A percentile compares a stretch with the other conserved stretches of the same genome.
These are phyloP conservation scores for Cicer yamashitae DNA, from an alignment of 306 rosid genomes.

Conservation along the genomic window DNA sequence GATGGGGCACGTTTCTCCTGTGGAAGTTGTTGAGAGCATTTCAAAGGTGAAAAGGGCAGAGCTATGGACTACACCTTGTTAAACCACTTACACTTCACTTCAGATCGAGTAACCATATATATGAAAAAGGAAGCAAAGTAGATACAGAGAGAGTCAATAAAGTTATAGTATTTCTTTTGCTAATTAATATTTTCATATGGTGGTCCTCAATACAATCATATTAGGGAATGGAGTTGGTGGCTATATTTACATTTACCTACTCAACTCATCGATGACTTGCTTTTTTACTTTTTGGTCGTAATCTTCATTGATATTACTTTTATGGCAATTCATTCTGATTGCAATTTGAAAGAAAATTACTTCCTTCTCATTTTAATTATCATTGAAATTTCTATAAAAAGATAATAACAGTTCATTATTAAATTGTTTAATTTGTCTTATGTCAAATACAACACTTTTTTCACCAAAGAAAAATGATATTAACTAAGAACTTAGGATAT, in stretches of 20 bases:
- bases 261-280: slow-evolving; percentile 29
- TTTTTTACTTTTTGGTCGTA: slow-evolving; percentile 4
- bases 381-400: neutral
- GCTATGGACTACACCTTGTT: slow-evolving; percentile 55
- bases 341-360: neutral
- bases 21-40: slow-evolving; percentile 76
- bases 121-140: slow-evolving; percentile 31
- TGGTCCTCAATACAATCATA: slow-evolving; percentile 45
- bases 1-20: slow-evolving; percentile 84
- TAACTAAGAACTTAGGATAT: too few relatives aligned
- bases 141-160: slow-evolving; percentile 37
- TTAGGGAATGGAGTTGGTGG: slow-evolving; percentile 25
- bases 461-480: too few relatives aligned
- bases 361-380: neutral
- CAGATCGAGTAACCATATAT: slow-evolving; percentile 34
- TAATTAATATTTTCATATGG: slow-evolving; percentile 1
- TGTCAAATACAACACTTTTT: too few relatives aligned
- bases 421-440: too few relatives aligned
- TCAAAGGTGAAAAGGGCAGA: slow-evolving; percentile 92
- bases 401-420: too few relatives aligned
- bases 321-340: neutral
- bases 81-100: slow-evolving; percentile 8
- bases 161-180: slow-evolving; percentile 26
- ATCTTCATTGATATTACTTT: slow-evolving; percentile 8
- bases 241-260: slow-evolving; percentile 15